Evolutionary conservation across 2,329 filamentous ascomycete species (phyloP).

Genomic region (Talaromyces marneffei): DNA sequence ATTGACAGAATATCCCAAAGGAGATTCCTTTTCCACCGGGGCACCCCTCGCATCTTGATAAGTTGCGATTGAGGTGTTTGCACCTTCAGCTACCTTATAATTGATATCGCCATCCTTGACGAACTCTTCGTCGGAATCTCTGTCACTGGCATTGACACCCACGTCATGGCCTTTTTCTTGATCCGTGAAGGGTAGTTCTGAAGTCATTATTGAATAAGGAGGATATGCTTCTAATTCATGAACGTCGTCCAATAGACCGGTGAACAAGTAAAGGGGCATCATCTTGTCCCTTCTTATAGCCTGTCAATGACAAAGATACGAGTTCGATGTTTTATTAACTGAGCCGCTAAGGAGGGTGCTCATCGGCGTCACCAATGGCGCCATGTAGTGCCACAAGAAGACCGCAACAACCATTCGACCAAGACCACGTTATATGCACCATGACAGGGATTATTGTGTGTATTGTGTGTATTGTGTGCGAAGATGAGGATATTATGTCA

Average conservation of each 20-base stretch:
- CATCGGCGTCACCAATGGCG: slow-evolving; percentile 13
- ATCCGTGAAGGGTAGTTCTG: slow-evolving; percentile 4
- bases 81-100: slow-evolving; percentile 11
- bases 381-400: slow-evolving; percentile 1
- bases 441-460: not conserved
- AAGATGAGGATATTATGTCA: slow-evolving; percentile 1
- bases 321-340: not conserved
- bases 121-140: slow-evolving; percentile 3
- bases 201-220: not conserved
- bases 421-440: not conserved
- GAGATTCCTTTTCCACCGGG: slow-evolving; percentile 54
- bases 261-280: not conserved
- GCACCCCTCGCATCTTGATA: slow-evolving; percentile 56
- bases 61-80: slow-evolving; percentile 8
- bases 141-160: not conserved
- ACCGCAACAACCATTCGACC: slow-evolving; percentile 9
- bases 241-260: not conserved
- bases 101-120: slow-evolving; percentile 12
- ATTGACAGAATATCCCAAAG: slow-evolving; percentile 55
- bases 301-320: not conserved
- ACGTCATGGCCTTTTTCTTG: slow-evolving; percentile 8
- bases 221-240: not conserved
- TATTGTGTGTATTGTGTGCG: slow-evolving; percentile 1
- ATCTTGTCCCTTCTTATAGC: not conserved
- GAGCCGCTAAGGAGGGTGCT: slow-evolving; percentile 9